Evolutionary conservation across 2,329 filamentous ascomycete genomes (phyloP).

Genomic region (Ceratocystis harringtonii): DNA sequence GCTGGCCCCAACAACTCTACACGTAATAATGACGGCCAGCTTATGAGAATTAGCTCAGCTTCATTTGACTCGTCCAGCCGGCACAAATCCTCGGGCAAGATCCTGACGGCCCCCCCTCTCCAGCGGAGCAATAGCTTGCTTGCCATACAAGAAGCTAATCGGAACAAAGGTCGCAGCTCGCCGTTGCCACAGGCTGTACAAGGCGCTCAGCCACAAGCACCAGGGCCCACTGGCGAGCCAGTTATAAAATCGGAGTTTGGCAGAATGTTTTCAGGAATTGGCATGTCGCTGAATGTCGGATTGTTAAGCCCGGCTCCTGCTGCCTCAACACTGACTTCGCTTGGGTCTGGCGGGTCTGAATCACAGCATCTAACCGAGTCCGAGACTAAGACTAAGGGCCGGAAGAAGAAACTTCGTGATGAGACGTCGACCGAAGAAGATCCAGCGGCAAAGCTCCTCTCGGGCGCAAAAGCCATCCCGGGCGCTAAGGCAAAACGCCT

Average conservation of each 20-base stretch:
- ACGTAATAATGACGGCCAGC: neutral
- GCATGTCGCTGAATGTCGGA: conserved; percentile 38
- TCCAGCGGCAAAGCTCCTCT: conserved; percentile 27
- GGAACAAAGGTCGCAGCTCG: conserved; percentile 61
- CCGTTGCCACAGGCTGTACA: conserved; percentile 88
- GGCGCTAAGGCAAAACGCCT: conserved; percentile 48
- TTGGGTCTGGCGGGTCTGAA: conserved; percentile 28
- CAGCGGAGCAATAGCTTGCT: conserved; percentile 42
- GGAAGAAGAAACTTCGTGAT: conserved; percentile 60
- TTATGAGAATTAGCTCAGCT: neutral
- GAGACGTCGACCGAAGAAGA: conserved; percentile 57
- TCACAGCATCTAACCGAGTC: conserved; percentile 27
- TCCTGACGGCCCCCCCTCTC: conserved; percentile 33
- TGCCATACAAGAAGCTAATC: conserved; percentile 66
- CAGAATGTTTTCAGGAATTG: conserved; percentile 90
- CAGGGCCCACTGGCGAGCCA: conserved; percentile 66
- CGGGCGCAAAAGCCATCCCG: conserved; percentile 37
- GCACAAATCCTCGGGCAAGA: conserved; percentile 31
- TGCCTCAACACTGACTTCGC: conserved; percentile 26
- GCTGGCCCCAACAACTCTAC: neutral
- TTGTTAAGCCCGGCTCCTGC: conserved; percentile 38
- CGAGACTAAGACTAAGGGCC: conserved; percentile 29
- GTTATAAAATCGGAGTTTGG: conserved; percentile 92
- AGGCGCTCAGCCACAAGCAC: conserved; percentile 67
- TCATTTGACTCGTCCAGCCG: conserved; percentile 26